Percentiles rank a stretch among this genome's conserved stretches.
Evolutionary conservation across 2,329 filamentous ascomycete genomes (phyloP).

Genomic region (Grosmannia clavigera): DNA sequence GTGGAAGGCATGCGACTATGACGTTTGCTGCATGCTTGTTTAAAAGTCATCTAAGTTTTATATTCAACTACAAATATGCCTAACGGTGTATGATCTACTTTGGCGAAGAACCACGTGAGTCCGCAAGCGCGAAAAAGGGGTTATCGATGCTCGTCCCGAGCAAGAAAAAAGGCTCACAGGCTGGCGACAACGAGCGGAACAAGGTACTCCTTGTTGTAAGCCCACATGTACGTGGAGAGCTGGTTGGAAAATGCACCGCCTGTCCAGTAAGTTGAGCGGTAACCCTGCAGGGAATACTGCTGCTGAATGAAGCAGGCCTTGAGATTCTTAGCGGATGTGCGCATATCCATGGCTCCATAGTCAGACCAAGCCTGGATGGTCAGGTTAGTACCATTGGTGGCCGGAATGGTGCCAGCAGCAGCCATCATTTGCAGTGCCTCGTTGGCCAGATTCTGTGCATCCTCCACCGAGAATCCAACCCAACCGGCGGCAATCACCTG

Average conservation of each 20-base stretch:
- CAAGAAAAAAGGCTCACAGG: neutral
- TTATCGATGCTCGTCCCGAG: no score
- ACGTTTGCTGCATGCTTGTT: no score
- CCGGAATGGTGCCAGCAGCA: conserved; percentile 11
- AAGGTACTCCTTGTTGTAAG: conserved; percentile 14
- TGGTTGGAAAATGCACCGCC: conserved; percentile 21
- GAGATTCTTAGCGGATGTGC: conserved; percentile 18
- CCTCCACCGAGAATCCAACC: conserved; percentile 6
- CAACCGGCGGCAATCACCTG: conserved; percentile 17
- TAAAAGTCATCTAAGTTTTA: no score
- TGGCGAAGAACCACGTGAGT: no score
- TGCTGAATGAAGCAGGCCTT: conserved; percentile 22
- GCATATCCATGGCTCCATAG: conserved; percentile 21
- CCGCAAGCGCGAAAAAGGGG: neutral
- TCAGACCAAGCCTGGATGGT: conserved; percentile 17
- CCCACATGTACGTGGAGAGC: conserved; percentile 22
- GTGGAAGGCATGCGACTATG: no score
- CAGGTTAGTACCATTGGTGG: conserved; percentile 7
- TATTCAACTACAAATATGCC: no score
- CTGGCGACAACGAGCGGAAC: neutral
- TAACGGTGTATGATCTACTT: no score
- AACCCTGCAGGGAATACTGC: conserved; percentile 25
- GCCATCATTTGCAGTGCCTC: conserved; percentile 15
- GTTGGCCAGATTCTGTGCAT: conserved; percentile 17
- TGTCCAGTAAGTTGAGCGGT: conserved; percentile 26